Percentiles rank a stretch among this genome's conserved stretches.
phyloP scores from a whole-genome alignment of 345 rosid genomes.

The Pugionium dolabratum region DNA sequence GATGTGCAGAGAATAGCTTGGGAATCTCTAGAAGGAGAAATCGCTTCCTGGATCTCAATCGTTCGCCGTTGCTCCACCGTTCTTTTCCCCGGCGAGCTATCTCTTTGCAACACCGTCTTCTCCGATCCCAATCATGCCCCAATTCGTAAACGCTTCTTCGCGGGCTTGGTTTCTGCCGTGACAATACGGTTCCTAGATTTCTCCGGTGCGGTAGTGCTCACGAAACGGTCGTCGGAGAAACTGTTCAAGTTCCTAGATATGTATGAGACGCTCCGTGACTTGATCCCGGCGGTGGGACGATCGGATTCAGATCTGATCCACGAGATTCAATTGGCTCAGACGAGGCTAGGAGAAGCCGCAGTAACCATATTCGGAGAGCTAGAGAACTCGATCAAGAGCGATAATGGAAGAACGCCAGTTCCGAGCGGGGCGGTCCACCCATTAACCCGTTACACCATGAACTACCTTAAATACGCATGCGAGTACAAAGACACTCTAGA shows the following conservation, averaged over 20 bases:
- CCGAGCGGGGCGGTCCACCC: conserved; percentile 89
- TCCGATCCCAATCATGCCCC: conserved; percentile 38
- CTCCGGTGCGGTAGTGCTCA: conserved; percentile 60
- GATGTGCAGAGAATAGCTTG: conserved; percentile 71
- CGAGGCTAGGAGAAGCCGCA: conserved; percentile 62
- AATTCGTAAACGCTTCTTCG: conserved; percentile 46
- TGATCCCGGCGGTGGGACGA: conserved; percentile 38
- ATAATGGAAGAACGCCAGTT: conserved; percentile 60
- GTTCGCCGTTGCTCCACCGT: conserved; percentile 52
- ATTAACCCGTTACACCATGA: conserved; percentile 86
- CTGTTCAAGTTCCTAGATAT: conserved; percentile 81
- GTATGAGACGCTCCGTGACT: conserved; percentile 67
- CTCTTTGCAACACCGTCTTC: conserved; percentile 52
- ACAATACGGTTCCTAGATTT: conserved; percentile 59
- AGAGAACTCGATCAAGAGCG: conserved; percentile 72
- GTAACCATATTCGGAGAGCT: conserved; percentile 65
- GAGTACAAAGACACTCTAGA: conserved; percentile 73
- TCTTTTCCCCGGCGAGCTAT: conserved; percentile 54
- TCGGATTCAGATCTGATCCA: conserved; percentile 45
- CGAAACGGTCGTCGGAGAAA: conserved; percentile 69
- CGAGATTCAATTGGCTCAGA: conserved; percentile 47
- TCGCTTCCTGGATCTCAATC: conserved; percentile 56
- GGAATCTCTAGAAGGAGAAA: conserved; percentile 76
- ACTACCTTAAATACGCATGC: conserved; percentile 71
- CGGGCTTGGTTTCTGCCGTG: conserved; percentile 50